phyloP scores from a whole-genome alignment of 2,329 filamentous ascomycete genomes.

The Parafenestella ontariensis region DNA sequence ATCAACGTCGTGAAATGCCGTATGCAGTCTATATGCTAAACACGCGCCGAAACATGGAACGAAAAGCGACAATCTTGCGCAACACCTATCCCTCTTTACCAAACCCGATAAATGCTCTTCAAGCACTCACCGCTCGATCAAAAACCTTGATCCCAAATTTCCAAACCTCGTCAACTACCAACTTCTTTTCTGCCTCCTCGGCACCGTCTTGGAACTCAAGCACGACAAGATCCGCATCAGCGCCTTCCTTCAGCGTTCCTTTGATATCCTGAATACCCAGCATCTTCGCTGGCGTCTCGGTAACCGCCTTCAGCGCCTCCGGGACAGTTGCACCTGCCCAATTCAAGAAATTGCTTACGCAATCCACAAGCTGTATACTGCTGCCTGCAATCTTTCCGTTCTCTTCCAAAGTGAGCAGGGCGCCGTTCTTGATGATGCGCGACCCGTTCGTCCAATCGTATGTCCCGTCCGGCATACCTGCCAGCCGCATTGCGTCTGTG shows the following conservation, averaged over 20 bases:
- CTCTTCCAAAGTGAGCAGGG: slow-evolving; percentile 76
- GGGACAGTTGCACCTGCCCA: slow-evolving; percentile 75
- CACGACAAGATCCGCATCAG: slow-evolving; percentile 67
- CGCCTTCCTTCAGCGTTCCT: slow-evolving; percentile 60
- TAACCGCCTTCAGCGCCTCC: slow-evolving; percentile 74
- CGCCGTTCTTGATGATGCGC: slow-evolving; percentile 72
- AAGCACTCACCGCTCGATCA: slow-evolving; percentile 12
- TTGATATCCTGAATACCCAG: slow-evolving; percentile 72
- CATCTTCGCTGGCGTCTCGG: slow-evolving; percentile 78
- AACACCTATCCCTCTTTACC: not conserved
- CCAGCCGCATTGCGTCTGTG: slow-evolving; percentile 89
- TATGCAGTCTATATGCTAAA: not conserved
- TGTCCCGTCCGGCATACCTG: slow-evolving; percentile 80
- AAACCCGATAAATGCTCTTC: not conserved
- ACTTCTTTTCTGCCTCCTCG: slow-evolving; percentile 55
- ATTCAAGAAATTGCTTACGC: slow-evolving; percentile 79
- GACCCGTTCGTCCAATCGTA: slow-evolving; percentile 86
- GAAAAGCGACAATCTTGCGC: not conserved
- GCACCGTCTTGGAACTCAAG: slow-evolving; percentile 62
- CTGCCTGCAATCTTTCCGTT: slow-evolving; percentile 66
- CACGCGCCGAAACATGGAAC: not conserved
- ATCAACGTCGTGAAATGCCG: not conserved
- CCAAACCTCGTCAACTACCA: slow-evolving; percentile 79
- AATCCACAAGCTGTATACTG: slow-evolving; percentile 78
- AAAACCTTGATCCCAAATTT: slow-evolving; percentile 68